Base-by-base conservation (phyloP, 805 yeast genomes). In the Phaffomyces antillensis region DNA sequence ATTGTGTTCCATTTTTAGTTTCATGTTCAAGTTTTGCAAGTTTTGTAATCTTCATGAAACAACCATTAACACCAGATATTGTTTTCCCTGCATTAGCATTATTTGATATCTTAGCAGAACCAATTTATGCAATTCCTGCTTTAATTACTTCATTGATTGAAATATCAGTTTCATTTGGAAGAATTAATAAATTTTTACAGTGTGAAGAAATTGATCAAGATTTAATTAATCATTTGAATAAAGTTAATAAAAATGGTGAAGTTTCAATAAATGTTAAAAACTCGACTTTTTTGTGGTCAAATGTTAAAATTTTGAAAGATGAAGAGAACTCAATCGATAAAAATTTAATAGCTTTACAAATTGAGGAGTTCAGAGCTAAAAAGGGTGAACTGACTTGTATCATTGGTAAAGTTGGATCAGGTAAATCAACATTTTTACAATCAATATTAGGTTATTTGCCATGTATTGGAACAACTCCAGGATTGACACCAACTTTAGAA, bases 351-450 rank as follows among this genome's bases (percentile, higher is more conserved):
- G 88, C 90, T 8, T 67, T 84, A 50, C 68, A 75, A 3, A 72
- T 80, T 51, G 73, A 87, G 43, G 76, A 77, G 55, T 76, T 86
- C 47, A 62, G 55, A 18, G 83, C 89, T 10, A 74, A 70, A 39
- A 85, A 85, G 55, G 95, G 93, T 45, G 85, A 86, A 49, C 70
- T 90, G 52, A 77, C 81, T 48, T 90, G 97, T 66, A 75, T 90
- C 51, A 88, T 89, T 31, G 97, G 97, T 31, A 77, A 76, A 54
- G 96, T 91, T 42, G 98, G 97, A 31, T 70, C 86, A 17, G 98
- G 97, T 52, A 90, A 90, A 60, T 82, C 95, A 15, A 85, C 95
- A 1, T 68, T 90, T 31, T 71, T 88, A 46, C 88, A 85, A 63
- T 77, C 91, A 16, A 66, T 89, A 30, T 67, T 88, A 37, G 98